Evolutionary conservation across 352 stramenopile genomes (phyloP), one percentile per base, ranked within the genome.

Genomic region (Globisporangium nagaii): DNA sequence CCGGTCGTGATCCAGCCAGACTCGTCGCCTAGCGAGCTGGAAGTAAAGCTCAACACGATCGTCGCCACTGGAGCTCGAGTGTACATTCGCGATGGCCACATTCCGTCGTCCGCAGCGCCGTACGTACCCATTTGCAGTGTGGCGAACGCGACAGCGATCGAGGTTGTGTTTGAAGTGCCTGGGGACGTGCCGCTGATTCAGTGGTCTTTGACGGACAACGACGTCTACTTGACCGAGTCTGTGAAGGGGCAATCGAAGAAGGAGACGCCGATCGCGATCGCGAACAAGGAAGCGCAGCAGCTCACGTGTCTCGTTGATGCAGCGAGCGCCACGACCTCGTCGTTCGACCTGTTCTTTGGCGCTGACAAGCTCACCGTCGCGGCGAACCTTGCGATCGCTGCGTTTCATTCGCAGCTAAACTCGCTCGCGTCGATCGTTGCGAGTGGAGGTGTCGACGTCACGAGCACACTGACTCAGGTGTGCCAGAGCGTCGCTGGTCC

Each of bases 121-220:
- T 90, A 81, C 37, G 50, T 65, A 22, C 70, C 77, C 1, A 77
- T 93, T 9, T 93, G 84, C 41, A 88, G 74, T 45, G 58, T 87
- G 2, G 62, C 63, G 6, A 76, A 66, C 12, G 52, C 70, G 0
- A 50, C 27, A 4, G 36, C 40, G 4, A 65, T 92, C 10, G 60
- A 75, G 20, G 79, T 93, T 39, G 69, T 88, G n/a, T 93, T 91
- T 62, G 67, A 81, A 32, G 68, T 66, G 1, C 76, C 79, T 2
- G 39, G 36, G 1, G 78, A 90, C 36, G 65, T 78, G 5, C 31
- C 57, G 7, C 20, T 93, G 37, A 53, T 92, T 3, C 32, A 42
- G 4, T 93, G 84, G 84, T 78, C 62, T 0, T 31, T 36, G 1
- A 85, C 76, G 3, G 64, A 24, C 6, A 91, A 86, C 41, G 78